Conservation (phyloP, 2,329 filamentous ascomycete species). For the Septoria petroselini region DNA sequence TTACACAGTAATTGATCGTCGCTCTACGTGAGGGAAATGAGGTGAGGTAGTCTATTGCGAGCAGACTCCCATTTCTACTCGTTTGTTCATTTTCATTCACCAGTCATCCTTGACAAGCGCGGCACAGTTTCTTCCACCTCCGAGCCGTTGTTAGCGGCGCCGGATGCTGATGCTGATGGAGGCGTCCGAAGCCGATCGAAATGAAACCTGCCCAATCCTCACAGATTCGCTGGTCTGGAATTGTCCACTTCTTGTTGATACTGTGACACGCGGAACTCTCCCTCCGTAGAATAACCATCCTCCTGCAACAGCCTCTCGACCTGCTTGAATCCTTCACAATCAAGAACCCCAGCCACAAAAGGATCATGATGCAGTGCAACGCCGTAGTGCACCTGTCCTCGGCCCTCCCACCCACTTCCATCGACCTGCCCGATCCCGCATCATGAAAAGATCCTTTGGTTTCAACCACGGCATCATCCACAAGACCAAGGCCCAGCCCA, state of each 20-base stretch:
- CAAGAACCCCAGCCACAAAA: too few species aligned
- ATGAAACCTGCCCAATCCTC: neutral
- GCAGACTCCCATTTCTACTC: too few species aligned
- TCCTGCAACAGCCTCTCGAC: too few species aligned
- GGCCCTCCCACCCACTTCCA: slow-evolving; percentile 1
- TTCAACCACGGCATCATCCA: too few species aligned
- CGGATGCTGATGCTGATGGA: neutral
- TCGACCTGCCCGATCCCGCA: slow-evolving; percentile 8
- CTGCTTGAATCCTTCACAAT: too few species aligned
- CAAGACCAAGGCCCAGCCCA: neutral
- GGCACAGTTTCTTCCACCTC: neutral
- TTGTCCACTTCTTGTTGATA: too few species aligned
- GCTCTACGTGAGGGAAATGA: neutral
- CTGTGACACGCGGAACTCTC: too few species aligned
- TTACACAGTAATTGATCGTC: neutral
- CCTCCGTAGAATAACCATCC: too few species aligned
- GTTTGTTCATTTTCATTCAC: too few species aligned
- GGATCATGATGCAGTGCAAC: neutral
- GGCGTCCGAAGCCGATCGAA: neutral
- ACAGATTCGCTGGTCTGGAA: too few species aligned
- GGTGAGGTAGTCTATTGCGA: too few species aligned
- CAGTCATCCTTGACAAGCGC: neutral
- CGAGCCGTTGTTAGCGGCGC: neutral
- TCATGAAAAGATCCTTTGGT: neutral
- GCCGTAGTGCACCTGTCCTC: neutral